A percentile compares a stretch with the other conserved stretches of the same genome.
Conservation (phyloP, 2,329 filamentous ascomycete genomes). For the Ambrosiella beaveri region DNA sequence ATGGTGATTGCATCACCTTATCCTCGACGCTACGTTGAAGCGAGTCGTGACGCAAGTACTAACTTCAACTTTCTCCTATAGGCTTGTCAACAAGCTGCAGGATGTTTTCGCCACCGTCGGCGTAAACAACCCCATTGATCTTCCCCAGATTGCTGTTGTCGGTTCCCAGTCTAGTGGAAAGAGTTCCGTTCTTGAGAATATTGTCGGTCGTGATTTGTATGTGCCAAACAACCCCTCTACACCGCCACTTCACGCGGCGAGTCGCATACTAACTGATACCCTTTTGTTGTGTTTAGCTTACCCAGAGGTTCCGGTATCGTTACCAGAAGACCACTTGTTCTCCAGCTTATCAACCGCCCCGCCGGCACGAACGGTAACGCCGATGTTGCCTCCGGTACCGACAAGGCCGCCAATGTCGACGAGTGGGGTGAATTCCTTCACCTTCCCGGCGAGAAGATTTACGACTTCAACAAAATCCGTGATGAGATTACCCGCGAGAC, state of each 20-base stretch:
- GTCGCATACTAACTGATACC: conserved; percentile 14
- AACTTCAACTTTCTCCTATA: conserved; percentile 19
- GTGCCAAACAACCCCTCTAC: conserved; percentile 22
- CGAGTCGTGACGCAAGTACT: conserved; percentile 2
- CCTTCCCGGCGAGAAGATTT: conserved; percentile 92
- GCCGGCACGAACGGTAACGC: conserved; percentile 53
- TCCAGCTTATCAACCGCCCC: conserved; percentile 91
- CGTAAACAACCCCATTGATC: conserved; percentile 97
- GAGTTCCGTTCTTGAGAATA: conserved; percentile 97
- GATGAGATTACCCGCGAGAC: conserved; percentile 96
- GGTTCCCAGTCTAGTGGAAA: conserved; percentile 98
- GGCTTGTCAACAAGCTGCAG: conserved; percentile 95
- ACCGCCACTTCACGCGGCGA: background rate
- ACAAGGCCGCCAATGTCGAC: conserved; percentile 78
- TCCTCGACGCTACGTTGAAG: background rate
- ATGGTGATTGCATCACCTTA: background rate
- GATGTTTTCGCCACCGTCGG: conserved; percentile 98
- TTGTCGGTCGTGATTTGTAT: conserved; percentile 96
- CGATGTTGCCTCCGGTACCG: conserved; percentile 48
- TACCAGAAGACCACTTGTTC: conserved; percentile 82
- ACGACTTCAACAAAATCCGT: conserved; percentile 94
- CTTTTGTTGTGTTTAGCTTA: conserved; percentile 41
- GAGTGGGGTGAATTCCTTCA: conserved; percentile 99
- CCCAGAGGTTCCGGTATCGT: conserved; percentile 96
- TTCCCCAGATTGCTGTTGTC: conserved; percentile 95